Conservation (phyloP, 2,329 filamentous ascomycete genomes). For the Fusarium agapanthi region DNA sequence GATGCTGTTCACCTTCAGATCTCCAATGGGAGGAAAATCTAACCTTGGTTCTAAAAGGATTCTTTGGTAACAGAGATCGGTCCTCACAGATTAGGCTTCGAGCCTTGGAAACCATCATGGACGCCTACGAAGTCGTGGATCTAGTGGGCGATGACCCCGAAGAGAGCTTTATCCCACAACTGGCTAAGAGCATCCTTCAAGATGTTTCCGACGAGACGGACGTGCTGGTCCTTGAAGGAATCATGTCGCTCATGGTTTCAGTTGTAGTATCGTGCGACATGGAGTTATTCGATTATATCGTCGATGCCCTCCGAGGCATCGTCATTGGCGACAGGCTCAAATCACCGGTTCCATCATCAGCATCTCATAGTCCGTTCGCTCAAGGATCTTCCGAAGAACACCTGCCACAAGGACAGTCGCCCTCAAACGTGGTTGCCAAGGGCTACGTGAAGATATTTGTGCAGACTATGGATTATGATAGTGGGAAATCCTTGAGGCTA, state of each 20-base stretch:
- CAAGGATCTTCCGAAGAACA: constrained; percentile 33
- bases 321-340: constrained; percentile 59
- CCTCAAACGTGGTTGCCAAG: constrained; percentile 75
- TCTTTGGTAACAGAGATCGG: constrained; percentile 69
- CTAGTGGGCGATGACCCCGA: constrained; percentile 67
- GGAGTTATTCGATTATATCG: constrained; percentile 66
- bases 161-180: constrained; percentile 63
- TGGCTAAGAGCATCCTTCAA: constrained; percentile 69
- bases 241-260: constrained; percentile 70
- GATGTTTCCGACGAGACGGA: constrained; percentile 71
- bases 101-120: constrained; percentile 68
- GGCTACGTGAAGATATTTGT: constrained; percentile 82
- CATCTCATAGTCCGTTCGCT: constrained; percentile 36
- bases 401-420: constrained; percentile 55
- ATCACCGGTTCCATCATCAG: constrained; percentile 51
- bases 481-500: constrained; percentile 68
- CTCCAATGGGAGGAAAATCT: constrained; percentile 73
- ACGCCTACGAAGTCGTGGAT: constrained; percentile 67
- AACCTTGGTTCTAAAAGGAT: constrained; percentile 65
- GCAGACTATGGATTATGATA: constrained; percentile 72
- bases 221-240: constrained; percentile 68
- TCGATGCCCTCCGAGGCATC: constrained; percentile 61
- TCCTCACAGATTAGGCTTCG: constrained; percentile 69
- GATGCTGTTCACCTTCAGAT: constrained; percentile 77
- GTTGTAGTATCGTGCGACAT: constrained; percentile 69